Evolutionary conservation across 1,284 basidiomycete species (phyloP), one percentile per base, ranked within the genome.

Genomic region (Ceratobasidium sp.): DNA sequence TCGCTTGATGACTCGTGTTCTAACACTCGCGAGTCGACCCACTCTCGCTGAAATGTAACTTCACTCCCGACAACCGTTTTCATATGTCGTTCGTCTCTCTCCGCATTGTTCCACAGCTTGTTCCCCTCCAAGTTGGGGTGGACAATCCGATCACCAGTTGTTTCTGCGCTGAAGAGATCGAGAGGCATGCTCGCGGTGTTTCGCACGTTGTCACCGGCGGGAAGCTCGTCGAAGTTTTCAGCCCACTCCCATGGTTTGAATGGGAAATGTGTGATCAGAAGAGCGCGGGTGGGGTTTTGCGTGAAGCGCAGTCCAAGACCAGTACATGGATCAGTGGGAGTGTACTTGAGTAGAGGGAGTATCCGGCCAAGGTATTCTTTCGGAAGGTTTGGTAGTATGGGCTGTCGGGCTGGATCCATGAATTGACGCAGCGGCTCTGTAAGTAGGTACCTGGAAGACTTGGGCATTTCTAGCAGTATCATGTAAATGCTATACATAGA

Each of bases 161-260:
- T 82, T 3, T 87, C 88, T 3, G 91, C 89, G 26, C 85, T 89
- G 81, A 95, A 95, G 44, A 89, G 85, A 56, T 94, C 92, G 5
- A 95, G 87, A 4, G 93, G 88, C n/a, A 95, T 85, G 0, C 93
- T 93, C 0, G 90, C 89, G 0, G 90, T 86, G 81, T 95, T 95
- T 52, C 61, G 66, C 20, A 78, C 48, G 28, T 6, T 62, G 4
- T 77, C 83, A 88, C 90, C 59, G 92, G 85, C 3, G 82, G 73
- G 70, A 85, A 84, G 79, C 82, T 85, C 20, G 82, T 94, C 93
- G 0, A 94, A 83, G 82, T 92, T 90, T 83, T 94, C 94, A 7
- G 91, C 89, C 94, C 93, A 95, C 83, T 95, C 94, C 93, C 93
- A 95, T 15, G 94, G 93, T 57, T 91, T 88, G 82, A 62, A 20